These are phyloP conservation scores for Melaleuca quinquenervia DNA, from an alignment of 345 rosid genomes.

Conservation along the genomic window DNA sequence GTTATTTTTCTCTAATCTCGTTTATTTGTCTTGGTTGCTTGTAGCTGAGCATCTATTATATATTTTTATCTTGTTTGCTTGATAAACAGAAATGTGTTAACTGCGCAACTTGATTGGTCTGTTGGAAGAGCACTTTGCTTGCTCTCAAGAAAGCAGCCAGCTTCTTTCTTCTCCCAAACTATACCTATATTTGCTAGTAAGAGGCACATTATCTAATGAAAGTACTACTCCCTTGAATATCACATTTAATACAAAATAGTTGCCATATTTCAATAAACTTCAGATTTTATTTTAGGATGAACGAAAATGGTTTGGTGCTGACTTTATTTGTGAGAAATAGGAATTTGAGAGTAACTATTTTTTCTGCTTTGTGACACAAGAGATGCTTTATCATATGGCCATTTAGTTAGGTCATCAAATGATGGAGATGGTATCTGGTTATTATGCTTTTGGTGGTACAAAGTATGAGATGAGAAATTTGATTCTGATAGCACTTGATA, in stretches of 20 bases:
- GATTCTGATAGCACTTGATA: background rate
- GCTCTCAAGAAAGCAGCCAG: background rate
- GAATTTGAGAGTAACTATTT: background rate
- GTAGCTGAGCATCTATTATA: background rate
- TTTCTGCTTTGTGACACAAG: background rate
- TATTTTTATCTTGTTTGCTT: background rate
- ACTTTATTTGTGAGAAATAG: background rate
- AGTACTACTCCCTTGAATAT: background rate
- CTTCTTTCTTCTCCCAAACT: background rate
- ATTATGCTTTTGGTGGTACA: background rate
- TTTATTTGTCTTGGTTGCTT: background rate
- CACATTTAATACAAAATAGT: background rate
- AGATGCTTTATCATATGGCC: background rate
- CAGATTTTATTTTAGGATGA: background rate
- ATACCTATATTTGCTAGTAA: background rate
- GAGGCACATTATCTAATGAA: background rate
- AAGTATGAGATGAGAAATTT: background rate
- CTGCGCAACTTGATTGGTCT: background rate
- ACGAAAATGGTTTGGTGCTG: background rate
- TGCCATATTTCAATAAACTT: background rate
- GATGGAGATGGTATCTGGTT: background rate
- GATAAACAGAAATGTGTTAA: background rate
- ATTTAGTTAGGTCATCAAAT: background rate
- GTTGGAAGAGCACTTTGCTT: background rate
- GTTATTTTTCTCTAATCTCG: background rate